These are phyloP conservation scores for Naganishia onofrii DNA, from an alignment of 768 basidiomycete species.

Conservation along the genomic window DNA sequence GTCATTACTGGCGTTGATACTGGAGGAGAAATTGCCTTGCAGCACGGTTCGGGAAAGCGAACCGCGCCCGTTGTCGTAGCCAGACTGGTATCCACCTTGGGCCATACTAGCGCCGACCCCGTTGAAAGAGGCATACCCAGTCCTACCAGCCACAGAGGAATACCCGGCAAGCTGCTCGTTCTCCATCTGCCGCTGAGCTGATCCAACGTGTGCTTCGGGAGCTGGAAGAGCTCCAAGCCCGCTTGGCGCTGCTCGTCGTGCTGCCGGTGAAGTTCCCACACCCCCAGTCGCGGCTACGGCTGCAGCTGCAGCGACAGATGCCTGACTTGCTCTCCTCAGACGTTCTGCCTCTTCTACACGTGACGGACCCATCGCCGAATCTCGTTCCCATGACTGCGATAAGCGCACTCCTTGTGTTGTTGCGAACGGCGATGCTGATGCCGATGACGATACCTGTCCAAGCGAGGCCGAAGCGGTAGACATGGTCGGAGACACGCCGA, in stretches of 20 bases:
- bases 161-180: background rate
- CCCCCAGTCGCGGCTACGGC: background rate
- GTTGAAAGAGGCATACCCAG: background rate
- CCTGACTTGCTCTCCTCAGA: background rate
- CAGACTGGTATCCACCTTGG: background rate
- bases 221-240: background rate
- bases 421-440: background rate
- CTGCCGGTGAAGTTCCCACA: conserved; percentile 3
- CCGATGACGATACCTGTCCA: background rate
- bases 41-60: conserved; percentile 19
- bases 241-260: background rate
- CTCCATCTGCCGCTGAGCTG: background rate
- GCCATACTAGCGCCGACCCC: background rate
- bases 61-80: background rate
- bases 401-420: background rate
- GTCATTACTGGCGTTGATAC: background rate
- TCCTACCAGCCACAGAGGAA: background rate
- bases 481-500: background rate
- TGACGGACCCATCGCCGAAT: background rate
- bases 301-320: background rate
- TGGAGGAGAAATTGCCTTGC: conserved; percentile 9
- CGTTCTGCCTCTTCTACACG: background rate
- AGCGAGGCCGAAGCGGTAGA: background rate
- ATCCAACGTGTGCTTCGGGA: background rate
- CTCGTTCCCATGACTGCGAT: background rate